Evolutionary conservation across 306 rosid species (phyloP).

Genomic region (Prunus mira): DNA sequence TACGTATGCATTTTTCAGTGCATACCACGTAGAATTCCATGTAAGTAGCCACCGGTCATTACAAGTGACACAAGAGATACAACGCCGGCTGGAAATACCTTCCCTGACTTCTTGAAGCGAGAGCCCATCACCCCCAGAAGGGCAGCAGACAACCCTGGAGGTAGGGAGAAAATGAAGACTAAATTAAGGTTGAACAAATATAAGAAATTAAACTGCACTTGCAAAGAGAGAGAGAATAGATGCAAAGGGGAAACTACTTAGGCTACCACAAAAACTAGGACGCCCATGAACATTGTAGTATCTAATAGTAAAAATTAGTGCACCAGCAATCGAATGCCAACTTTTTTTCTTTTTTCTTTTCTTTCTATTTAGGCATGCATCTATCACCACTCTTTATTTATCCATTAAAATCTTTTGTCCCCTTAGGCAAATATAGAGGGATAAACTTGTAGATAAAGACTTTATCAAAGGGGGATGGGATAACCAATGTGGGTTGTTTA

Average conservation of each 20-base stretch:
- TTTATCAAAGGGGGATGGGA: neutral
- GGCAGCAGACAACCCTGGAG: slow-evolving; percentile 80
- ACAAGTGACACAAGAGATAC: slow-evolving; percentile 82
- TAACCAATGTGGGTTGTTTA: neutral
- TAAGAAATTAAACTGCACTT: neutral
- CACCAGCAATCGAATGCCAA: neutral
- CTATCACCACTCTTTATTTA: neutral
- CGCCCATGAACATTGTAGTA: neutral
- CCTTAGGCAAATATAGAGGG: neutral
- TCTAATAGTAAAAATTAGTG: neutral
- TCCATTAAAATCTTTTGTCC: neutral
- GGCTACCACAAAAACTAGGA: neutral
- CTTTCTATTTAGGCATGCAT: neutral
- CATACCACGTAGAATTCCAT: slow-evolving; percentile 77
- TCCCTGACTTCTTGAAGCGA: slow-evolving; percentile 89
- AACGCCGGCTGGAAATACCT: slow-evolving; percentile 94
- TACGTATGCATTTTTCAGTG: slow-evolving; percentile 43
- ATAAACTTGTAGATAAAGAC: neutral
- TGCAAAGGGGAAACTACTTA: neutral
- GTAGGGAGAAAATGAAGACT: neutral
- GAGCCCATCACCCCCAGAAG: slow-evolving; percentile 92
- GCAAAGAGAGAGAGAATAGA: neutral
- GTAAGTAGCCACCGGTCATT: slow-evolving; percentile 94
- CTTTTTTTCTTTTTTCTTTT: no score
- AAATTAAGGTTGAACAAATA: slow-evolving; percentile 1